These are phyloP conservation scores for Vicia sativa DNA, from an alignment of 306 rosid genomes.

Conservation along the genomic window DNA sequence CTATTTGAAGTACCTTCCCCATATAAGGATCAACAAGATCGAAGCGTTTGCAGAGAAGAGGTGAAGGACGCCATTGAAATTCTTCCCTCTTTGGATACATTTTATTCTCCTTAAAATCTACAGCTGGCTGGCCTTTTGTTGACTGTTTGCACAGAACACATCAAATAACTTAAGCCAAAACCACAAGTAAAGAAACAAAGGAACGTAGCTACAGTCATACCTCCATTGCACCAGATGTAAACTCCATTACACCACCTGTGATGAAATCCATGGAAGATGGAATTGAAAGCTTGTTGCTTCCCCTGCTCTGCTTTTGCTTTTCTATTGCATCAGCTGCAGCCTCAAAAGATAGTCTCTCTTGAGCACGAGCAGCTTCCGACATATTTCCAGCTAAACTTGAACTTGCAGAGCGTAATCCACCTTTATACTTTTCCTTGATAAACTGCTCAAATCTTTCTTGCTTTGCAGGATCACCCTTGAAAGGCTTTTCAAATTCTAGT, in stretches of 20 bases:
- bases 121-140: constrained; percentile 60
- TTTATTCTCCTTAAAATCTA: constrained; percentile 54
- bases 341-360: constrained; percentile 93
- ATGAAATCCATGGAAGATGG: constrained; percentile 57
- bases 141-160: constrained; percentile 55
- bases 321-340: constrained; percentile 88
- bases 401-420: constrained; percentile 81
- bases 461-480: constrained; percentile 87
- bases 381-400: constrained; percentile 73
- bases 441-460: constrained; percentile 90
- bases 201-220: constrained; percentile 50
- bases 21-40: constrained; percentile 95
- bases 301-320: constrained; percentile 67
- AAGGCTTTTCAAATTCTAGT: constrained; percentile 66
- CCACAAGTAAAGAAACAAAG: constrained; percentile 37
- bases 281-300: constrained; percentile 57
- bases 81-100: constrained; percentile 80
- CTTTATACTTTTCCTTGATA: constrained; percentile 85
- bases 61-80: constrained; percentile 91
- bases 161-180: constrained; percentile 38
- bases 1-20: constrained; percentile 75
- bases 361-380: constrained; percentile 97
- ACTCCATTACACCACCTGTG: constrained; percentile 74
- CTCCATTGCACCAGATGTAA: constrained; percentile 80
- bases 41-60: constrained; percentile 94